Evolutionary conservation across 148 eudicot species (phyloP).

Genomic region (Agrostemma githago): DNA sequence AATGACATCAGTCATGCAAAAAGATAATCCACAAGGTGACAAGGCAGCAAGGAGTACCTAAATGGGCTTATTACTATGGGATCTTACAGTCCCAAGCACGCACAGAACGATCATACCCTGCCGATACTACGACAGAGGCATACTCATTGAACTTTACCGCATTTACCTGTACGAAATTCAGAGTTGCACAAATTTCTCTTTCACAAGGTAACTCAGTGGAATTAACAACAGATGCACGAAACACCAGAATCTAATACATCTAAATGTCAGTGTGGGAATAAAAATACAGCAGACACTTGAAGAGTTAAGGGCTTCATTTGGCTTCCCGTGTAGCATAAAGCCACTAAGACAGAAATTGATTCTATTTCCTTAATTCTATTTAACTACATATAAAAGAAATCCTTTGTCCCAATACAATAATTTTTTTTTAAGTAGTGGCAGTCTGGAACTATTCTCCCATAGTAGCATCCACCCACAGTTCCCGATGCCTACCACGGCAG

Average conservation of each 20-base stretch:
- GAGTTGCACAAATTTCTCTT: not conserved
- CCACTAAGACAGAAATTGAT: not conserved
- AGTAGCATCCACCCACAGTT: not conserved
- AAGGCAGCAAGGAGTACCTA: constrained; percentile 41
- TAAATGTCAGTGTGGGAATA: not conserved
- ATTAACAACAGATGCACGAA: not conserved
- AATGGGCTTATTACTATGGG: constrained; percentile 90
- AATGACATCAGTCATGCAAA: no score
- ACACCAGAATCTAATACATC: not conserved
- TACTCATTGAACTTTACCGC: constrained; percentile 89
- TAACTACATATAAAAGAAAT: no score
- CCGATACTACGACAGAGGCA: constrained; percentile 83
- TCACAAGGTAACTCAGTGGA: not conserved
- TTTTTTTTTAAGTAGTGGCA: no score
- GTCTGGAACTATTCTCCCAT: no score
- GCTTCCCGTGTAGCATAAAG: not conserved
- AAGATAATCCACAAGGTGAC: no score
- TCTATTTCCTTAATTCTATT: no score
- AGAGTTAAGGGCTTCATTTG: not conserved
- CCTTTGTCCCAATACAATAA: no score
- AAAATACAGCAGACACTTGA: not conserved
- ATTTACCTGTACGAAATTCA: constrained; percentile 56
- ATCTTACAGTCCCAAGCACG: constrained; percentile 96
- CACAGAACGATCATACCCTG: constrained; percentile 88
- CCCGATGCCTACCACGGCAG: not conserved